phyloP scores from a whole-genome alignment of 2,329 filamentous ascomycete genomes.

The Macrophomina phaseolina region DNA sequence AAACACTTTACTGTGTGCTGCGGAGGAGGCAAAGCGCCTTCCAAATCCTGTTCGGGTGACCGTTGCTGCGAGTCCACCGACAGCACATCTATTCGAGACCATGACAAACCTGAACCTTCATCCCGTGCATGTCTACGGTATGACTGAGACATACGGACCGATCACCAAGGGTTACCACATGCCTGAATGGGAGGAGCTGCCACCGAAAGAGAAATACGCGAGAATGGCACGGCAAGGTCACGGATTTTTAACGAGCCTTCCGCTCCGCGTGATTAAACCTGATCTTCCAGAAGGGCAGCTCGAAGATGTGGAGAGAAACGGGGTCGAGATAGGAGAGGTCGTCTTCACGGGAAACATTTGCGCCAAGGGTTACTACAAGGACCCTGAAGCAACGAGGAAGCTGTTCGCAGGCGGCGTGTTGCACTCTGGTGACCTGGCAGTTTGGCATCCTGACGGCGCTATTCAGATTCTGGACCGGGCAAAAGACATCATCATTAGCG shows the following conservation, averaged over 20 bases:
- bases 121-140: conserved; percentile 91
- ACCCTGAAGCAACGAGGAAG: conserved; percentile 81
- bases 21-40: conserved; percentile 74
- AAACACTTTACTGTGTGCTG: conserved; percentile 87
- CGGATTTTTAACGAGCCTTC: conserved; percentile 83
- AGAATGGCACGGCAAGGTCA: conserved; percentile 95
- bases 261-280: conserved; percentile 80
- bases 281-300: conserved; percentile 60
- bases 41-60: conserved; percentile 79
- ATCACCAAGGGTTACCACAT: conserved; percentile 93
- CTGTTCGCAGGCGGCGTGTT: conserved; percentile 85
- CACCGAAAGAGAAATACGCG: conserved; percentile 77
- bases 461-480: conserved; percentile 91
- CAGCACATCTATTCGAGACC: conserved; percentile 86
- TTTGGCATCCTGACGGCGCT: conserved; percentile 89
- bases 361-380: conserved; percentile 89
- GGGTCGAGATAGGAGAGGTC: conserved; percentile 80
- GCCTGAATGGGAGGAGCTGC: conserved; percentile 80
- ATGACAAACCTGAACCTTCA: conserved; percentile 88
- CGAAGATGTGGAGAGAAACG: conserved; percentile 71
- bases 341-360: conserved; percentile 93
- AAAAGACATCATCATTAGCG: conserved; percentile 98
- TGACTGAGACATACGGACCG: conserved; percentile 89
- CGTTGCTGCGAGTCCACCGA: conserved; percentile 90
- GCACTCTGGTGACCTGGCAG: conserved; percentile 90